A percentile compares a stretch with the other conserved stretches of the same genome.
Evolutionary conservation across 2,329 filamentous ascomycete species (phyloP).

Genomic region (Aspergillus neoniger): DNA sequence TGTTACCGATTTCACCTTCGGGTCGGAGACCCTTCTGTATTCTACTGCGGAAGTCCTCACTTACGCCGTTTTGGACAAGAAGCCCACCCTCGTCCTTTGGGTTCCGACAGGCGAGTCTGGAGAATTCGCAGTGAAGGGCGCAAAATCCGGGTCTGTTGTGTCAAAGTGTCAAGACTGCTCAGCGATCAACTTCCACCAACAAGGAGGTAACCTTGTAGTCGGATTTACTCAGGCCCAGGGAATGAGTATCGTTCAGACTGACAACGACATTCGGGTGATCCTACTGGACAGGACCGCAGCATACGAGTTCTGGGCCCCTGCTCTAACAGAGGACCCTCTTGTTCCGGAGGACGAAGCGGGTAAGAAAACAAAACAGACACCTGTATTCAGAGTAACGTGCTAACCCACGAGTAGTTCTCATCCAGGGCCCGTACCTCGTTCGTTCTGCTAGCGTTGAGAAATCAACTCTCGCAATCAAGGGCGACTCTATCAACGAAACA

Average conservation of each 20-base stretch:
- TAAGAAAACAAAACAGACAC: constrained; percentile 24
- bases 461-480: constrained; percentile 45
- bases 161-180: constrained; percentile 45
- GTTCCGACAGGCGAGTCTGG: constrained; percentile 56
- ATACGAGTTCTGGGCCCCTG: constrained; percentile 60
- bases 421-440: constrained; percentile 57
- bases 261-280: constrained; percentile 53
- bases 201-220: constrained; percentile 45
- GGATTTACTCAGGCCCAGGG: constrained; percentile 55
- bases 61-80: constrained; percentile 51
- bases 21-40: constrained; percentile 54
- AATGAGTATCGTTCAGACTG: constrained; percentile 50
- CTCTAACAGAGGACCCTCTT: constrained; percentile 51
- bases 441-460: constrained; percentile 46
- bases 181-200: constrained; percentile 46
- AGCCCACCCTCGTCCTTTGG: constrained; percentile 55
- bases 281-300: constrained; percentile 57
- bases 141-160: constrained; percentile 39
- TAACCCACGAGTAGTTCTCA: constrained; percentile 43
- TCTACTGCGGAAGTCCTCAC: constrained; percentile 59
- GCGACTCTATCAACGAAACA: constrained; percentile 49
- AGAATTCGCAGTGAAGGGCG: constrained; percentile 54
- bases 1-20: constrained; percentile 61
- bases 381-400: background rate
- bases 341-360: constrained; percentile 50